Conservation (phyloP, 2,329 filamentous ascomycete genomes). For the Daldinia sp. region DNA sequence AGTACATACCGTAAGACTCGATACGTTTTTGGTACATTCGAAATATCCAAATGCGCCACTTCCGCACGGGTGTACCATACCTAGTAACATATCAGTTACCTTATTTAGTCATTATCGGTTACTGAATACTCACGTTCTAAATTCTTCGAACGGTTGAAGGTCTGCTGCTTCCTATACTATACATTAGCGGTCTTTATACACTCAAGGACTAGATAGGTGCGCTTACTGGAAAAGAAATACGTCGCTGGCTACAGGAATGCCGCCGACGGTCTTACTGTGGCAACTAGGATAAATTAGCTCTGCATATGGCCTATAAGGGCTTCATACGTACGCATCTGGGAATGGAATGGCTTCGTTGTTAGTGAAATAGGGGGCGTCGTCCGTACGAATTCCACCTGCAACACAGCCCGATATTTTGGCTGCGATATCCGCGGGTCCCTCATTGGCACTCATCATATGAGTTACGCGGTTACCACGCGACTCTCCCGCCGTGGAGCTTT, state of each 20-base stretch:
- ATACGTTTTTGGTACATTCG: constrained; percentile 48
- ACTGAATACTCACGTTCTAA: constrained; percentile 49
- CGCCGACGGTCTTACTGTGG: constrained; percentile 62
- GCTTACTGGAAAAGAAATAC: constrained; percentile 56
- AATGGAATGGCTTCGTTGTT: constrained; percentile 62
- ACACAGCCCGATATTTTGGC: constrained; percentile 59
- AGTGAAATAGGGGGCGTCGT: constrained; percentile 62
- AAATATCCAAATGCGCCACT: constrained; percentile 57
- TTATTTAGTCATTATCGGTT: not conserved
- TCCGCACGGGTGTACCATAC: constrained; percentile 43
- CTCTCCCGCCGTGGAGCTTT: constrained; percentile 13
- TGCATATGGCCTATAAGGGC: not conserved
- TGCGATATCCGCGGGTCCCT: constrained; percentile 60
- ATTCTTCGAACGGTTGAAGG: constrained; percentile 64
- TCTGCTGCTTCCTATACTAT: constrained; percentile 54
- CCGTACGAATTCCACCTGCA: constrained; percentile 55
- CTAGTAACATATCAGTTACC: constrained; percentile 1
- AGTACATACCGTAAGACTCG: constrained; percentile 13
- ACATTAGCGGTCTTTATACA: not conserved
- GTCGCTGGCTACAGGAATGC: constrained; percentile 58
- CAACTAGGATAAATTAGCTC: constrained; percentile 9
- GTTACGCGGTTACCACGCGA: constrained; percentile 7
- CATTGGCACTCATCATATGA: constrained; percentile 57
- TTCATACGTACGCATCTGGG: constrained; percentile 53
- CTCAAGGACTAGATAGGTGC: too few relatives aligned